These are phyloP conservation scores for Ascochyta rabiei DNA, from an alignment of 2,329 filamentous ascomycete genomes.

Conservation along the genomic window DNA sequence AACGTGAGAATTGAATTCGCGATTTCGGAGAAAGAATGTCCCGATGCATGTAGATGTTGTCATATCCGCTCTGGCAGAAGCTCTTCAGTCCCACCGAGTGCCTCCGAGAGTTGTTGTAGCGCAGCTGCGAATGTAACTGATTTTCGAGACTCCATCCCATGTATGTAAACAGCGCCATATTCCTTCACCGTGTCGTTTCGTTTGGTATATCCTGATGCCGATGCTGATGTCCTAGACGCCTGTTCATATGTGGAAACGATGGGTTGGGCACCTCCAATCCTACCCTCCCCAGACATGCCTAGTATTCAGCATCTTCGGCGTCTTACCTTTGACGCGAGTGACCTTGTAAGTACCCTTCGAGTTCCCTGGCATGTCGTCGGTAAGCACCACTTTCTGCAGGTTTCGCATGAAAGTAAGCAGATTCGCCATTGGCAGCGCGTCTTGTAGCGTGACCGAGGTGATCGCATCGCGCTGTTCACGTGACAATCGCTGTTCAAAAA, in stretches of 20 bases:
- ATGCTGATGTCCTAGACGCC: conserved; percentile 1
- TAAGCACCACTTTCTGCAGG: conserved; percentile 28
- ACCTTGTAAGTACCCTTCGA: conserved; percentile 25
- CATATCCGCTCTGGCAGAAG: background rate
- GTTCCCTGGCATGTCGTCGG: conserved; percentile 1
- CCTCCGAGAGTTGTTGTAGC: background rate
- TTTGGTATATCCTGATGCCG: conserved; percentile 9
- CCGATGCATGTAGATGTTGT: background rate
- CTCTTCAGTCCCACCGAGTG: background rate
- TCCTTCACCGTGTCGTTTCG: background rate
- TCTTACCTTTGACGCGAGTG: conserved; percentile 21
- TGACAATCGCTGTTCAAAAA: conserved; percentile 29
- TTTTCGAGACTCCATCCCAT: background rate
- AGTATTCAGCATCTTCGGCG: conserved; percentile 19
- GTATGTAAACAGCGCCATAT: background rate
- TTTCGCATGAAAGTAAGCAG: conserved; percentile 28
- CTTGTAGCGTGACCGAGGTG: conserved; percentile 22
- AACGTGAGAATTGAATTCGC: background rate
- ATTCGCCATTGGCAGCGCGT: conserved; percentile 23
- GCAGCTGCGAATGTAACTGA: background rate
- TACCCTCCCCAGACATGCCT: conserved; percentile 17
- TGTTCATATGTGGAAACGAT: background rate
- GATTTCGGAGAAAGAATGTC: background rate
- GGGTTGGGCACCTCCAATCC: background rate
- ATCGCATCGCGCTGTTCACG: conserved; percentile 30